phyloP scores from a whole-genome alignment of 2,329 filamentous ascomycete genomes.

The Bipolaris bicolor region DNA sequence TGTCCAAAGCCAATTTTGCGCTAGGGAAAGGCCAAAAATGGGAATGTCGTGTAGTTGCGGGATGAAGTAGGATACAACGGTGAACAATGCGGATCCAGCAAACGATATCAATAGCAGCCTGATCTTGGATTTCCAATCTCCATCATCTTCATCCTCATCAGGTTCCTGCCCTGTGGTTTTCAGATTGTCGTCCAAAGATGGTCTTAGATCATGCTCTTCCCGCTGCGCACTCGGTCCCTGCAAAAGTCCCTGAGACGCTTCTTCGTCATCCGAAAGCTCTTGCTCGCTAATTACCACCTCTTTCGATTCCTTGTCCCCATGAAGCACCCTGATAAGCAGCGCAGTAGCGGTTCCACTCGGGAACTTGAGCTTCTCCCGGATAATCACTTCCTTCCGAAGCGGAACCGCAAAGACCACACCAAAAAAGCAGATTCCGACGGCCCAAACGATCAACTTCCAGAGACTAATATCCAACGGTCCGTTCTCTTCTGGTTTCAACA shows the following conservation, averaged over 20 bases:
- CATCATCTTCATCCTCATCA: constrained; percentile 41
- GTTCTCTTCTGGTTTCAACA: constrained; percentile 77
- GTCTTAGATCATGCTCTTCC: constrained; percentile 29
- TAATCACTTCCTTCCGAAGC: constrained; percentile 86
- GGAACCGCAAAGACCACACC: constrained; percentile 97
- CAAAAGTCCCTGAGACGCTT: constrained; percentile 48
- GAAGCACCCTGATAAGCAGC: constrained; percentile 87
- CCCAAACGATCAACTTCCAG: constrained; percentile 85
- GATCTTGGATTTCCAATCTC: constrained; percentile 68
- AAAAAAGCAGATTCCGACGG: constrained; percentile 91
- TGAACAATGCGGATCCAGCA: constrained; percentile 65
- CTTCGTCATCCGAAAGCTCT: constrained; percentile 22
- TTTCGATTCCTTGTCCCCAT: constrained; percentile 61
- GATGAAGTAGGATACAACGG: constrained; percentile 86
- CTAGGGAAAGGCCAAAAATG: constrained; percentile 77
- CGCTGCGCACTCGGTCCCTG: constrained; percentile 25
- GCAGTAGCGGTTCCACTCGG: constrained; percentile 96
- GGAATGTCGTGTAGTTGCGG: constrained; percentile 85
- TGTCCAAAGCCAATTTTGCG: constrained; percentile 88
- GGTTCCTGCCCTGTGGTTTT: constrained; percentile 34
- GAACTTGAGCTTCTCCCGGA: constrained; percentile 89
- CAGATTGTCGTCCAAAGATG: constrained; percentile 22
- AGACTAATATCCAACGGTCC: constrained; percentile 75
- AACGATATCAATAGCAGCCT: constrained; percentile 66
- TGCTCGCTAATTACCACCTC: constrained; percentile 8